Evolutionary conservation across 1,284 basidiomycete species (phyloP), one percentile per base, ranked within the genome.

Genomic region (Hypsizygus ulmarius): DNA sequence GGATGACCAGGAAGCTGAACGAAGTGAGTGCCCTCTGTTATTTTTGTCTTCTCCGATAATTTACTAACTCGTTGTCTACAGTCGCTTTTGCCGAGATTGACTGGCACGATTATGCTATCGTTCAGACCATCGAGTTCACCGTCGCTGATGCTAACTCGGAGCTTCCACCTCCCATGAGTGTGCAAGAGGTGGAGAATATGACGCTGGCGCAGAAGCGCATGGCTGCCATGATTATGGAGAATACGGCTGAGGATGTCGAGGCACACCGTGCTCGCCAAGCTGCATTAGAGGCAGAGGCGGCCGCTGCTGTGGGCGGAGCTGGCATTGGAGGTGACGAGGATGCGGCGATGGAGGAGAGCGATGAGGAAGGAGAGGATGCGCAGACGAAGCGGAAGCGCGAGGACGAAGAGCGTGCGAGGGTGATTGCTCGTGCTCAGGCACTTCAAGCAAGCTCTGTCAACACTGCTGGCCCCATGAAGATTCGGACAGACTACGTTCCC

Each of bases 31-130:
- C n/a, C n/a, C n/a, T n/a, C n/a, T 14, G 21, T 19, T 25, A 35
- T 35, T 80, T 62, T 59, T 83, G 75, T n/a, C 25, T n/a, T 47
- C 53, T 50, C 9, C 35, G 19, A n/a, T 15, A 32, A 14, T 39
- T 43, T 36, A 28, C 37, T 43, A 50, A 40, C 53, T 35, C 33
- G 19, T 44, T 51, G 48, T 45, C 37, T 35, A 47, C 28, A 91
- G 89, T 82, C 64, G 93, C 93, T 7, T 94, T 97, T 63, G 90
- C 93, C 39, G 91, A 95, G 64, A 98, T 99, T 62, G 97, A 99
- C 65, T 99, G 97, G 97, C 93, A 99, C 63, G 97, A 99, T 69
- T 99, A 98, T 72, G 93, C 95, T 43, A 93, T 97, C 51, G 97
- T 98, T 12, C 93, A 97, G 64, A 99, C 96, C 15, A 97, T 99